phyloP scores from a whole-genome alignment of 1,139 yeast genomes.

The Cylindricascospora bacillispora region DNA sequence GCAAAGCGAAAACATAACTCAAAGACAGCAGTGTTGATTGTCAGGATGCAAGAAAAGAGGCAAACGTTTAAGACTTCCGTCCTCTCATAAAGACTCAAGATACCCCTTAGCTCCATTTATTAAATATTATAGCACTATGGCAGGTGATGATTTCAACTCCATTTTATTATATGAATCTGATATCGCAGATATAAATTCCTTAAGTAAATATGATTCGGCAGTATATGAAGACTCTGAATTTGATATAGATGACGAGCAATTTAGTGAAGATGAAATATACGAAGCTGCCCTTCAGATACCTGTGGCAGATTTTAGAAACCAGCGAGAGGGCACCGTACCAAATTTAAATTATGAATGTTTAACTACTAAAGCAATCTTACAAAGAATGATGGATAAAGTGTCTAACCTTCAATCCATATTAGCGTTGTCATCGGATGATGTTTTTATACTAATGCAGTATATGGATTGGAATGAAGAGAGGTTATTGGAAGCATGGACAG shows the following conservation, averaged over 20 bases:
- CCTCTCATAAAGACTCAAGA: no score
- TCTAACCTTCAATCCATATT: constrained; percentile 20
- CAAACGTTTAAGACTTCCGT: no score
- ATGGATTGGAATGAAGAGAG: constrained; percentile 68
- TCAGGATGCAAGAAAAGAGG: no score
- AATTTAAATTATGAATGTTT: constrained; percentile 20
- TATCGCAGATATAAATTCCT: no score
- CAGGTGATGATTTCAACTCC: no score
- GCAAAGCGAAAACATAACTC: no score
- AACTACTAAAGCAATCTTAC: constrained; percentile 21
- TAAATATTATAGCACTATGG: no score
- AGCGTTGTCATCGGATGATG: constrained; percentile 19
- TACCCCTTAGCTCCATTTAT: no score
- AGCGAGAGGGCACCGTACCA: constrained; percentile 15
- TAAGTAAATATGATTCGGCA: no score
- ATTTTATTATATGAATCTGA: no score
- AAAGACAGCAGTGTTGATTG: no score
- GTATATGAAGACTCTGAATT: constrained; percentile 13
- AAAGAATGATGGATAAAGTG: constrained; percentile 18
- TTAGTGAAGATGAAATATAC: constrained; percentile 2
- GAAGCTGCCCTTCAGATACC: constrained; percentile 13
- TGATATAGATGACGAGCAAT: constrained; percentile 12
- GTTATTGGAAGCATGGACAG: constrained; percentile 55
- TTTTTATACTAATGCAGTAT: constrained; percentile 40
- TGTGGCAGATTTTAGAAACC: constrained; percentile 4